Base-by-base conservation (phyloP, 345 rosid species). In the Psidium friedrichsthalianum region DNA sequence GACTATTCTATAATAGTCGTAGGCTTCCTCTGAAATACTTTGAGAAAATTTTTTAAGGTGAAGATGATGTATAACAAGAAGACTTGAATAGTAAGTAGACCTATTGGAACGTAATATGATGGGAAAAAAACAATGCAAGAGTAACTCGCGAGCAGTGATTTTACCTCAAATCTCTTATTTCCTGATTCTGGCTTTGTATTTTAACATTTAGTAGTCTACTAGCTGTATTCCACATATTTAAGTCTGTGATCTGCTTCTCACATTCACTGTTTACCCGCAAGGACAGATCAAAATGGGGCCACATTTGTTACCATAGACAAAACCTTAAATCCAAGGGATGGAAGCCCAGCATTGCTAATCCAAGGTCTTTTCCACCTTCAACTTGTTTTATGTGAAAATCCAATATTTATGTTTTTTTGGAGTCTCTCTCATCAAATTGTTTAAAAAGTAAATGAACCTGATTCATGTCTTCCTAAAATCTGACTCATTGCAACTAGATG, bases 281-380 rank as follows among this genome's bases (percentile, higher is more conserved):
- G 88, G 91, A 88, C 92, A 95, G 98, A 94, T 95, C 94, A 93
- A 93, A 97, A 96, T 89, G 98, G 98, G 90, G 98, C 99, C 93
- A 93, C 96, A 90, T 97, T 89, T 93, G 98, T 96, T 92, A 91
- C 85, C 88, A 94, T 97, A 90, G 98, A 97, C 92, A 95, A 95
- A 94, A 93, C 59, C 52, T 58, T 86, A 87, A 96, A 91, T 87
- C 98, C 98, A 53, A 95, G 93, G 92, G 94, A 97, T 90, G 95
- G 93, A 84, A 91, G 91, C 87, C 74, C 92, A 11, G 95, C 96
- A 56, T 89, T 97, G 89, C 86, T 96, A 90, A 86, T 97, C 89
- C 98, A 93, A 92, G 99, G 99, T 95, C 92, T 76, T 83, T 86
- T 82, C 32, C 83, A 51, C 80, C 82, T 58, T 78, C 36, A 29